Evolutionary conservation across 2,329 filamentous ascomycete genomes (phyloP), one percentile per base, ranked within the genome.

Genomic region (Pseudocercospora cruenta): DNA sequence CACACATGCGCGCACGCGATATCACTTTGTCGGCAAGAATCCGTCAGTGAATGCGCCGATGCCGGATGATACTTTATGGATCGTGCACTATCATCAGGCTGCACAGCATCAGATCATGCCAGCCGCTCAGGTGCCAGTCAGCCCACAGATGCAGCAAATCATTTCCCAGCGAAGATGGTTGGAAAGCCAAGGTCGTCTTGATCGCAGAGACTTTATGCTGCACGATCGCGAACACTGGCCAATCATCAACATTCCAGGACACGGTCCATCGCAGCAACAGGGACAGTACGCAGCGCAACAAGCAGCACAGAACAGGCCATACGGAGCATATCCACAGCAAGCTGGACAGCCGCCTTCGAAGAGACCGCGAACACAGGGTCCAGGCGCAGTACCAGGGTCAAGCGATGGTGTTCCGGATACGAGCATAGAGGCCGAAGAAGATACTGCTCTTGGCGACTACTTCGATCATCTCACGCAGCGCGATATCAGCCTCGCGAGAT

Each of bases 151-250:
- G 51, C 88, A 89, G 67, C 78, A 82, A 57, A 84, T 86, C 16
- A 83, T 93, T 77, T 84, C 85, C 65, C 86, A 88, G 72, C 84
- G 88, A n/a, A 80, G 81, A 58, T 85, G 84, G 73, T 78, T 91
- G 83, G 80, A 91, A 79, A 86, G 84, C 62, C 91, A 92, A 70
- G 94, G 93, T 6, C 91, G 94, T 73, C 89, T 97, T 53, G 87
- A 90, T 64, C 90, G 93, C 72, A 96, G 97, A 76, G 93, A 97
- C 74, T 98, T 98, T 76, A 96, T 97, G 90, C 85, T 98, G 21
- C 89, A 91, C 58, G 95, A 98, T 79, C 88, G 92, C 47, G 86
- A 88, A 70, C 96, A 93, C 80, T 98, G 94, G 94, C 94, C 95
- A 3, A 89, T 89, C 24, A 90, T 98, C 66, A 88, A 88, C 53